Evolutionary conservation across 495 filamentous ascomycete species (phyloP).

Genomic region (Talaromyces adpressus): DNA sequence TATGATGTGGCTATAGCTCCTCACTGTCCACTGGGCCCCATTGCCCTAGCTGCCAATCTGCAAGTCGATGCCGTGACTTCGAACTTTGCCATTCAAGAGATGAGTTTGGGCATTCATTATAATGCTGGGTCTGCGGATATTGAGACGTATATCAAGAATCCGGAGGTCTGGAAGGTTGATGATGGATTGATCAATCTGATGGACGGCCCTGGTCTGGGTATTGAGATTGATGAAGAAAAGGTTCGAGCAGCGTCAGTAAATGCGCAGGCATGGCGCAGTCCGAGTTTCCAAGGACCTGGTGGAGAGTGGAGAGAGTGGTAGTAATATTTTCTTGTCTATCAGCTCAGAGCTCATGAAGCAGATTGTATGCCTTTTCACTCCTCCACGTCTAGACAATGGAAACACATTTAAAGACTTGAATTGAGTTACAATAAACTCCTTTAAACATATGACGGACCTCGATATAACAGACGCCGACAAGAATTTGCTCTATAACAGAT

Average conservation of each 20-base stretch:
- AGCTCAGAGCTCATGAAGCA: neutral
- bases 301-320: slow-evolving; percentile 10
- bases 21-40: slow-evolving; percentile 70
- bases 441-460: too few species aligned
- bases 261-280: neutral
- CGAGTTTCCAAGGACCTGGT: neutral
- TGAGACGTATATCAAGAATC: slow-evolving; percentile 57
- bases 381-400: too few species aligned
- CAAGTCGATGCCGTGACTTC: slow-evolving; percentile 56
- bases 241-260: neutral
- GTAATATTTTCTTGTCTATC: neutral
- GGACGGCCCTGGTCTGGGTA: slow-evolving; percentile 59
- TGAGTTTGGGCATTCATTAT: slow-evolving; percentile 74
- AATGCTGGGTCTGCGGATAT: slow-evolving; percentile 61
- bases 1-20: slow-evolving; percentile 73
- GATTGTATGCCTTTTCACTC: too few species aligned
- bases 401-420: neutral
- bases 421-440: too few species aligned
- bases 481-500: too few species aligned
- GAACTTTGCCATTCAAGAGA: slow-evolving; percentile 76
- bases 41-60: slow-evolving; percentile 65
- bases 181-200: slow-evolving; percentile 60
- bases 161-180: slow-evolving; percentile 53
- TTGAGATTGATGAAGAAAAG: slow-evolving; percentile 63
- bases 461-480: too few species aligned